Conservation (phyloP, 768 basidiomycete species). For the Mycena chlorophos region DNA sequence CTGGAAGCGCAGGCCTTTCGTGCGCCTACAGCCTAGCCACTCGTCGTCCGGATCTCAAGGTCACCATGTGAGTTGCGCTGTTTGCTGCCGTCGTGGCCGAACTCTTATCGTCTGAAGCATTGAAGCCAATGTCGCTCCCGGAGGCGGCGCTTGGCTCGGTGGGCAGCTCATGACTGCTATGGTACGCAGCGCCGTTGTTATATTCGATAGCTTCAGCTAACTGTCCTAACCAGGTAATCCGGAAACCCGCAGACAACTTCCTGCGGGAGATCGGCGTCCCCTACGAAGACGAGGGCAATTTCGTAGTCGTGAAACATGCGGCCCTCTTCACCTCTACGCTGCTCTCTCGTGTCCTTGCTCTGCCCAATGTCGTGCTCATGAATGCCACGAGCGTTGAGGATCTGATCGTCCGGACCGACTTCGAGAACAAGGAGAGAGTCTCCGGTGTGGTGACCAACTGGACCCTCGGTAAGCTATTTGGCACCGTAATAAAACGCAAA, state of each 20-base stretch:
- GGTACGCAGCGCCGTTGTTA: conserved; percentile 38
- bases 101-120: conserved; percentile 54
- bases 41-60: conserved; percentile 61
- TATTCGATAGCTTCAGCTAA: not conserved
- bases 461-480: conserved; percentile 34
- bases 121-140: conserved; percentile 79
- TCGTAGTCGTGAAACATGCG: conserved; percentile 80
- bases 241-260: conserved; percentile 76
- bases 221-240: conserved; percentile 53
- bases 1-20: conserved; percentile 67
- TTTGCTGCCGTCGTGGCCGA: not conserved
- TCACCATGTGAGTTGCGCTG: conserved; percentile 26
- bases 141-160: conserved; percentile 77
- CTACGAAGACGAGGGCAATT: conserved; percentile 76
- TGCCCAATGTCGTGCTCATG: conserved; percentile 72
- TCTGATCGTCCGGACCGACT: conserved; percentile 66
- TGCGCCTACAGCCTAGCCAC: conserved; percentile 75
- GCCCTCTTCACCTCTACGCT: conserved; percentile 80
- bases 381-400: conserved; percentile 84
- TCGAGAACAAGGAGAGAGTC: conserved; percentile 50
- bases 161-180: conserved; percentile 80
- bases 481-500: no score
- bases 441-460: conserved; percentile 54
- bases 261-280: conserved; percentile 67
- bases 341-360: conserved; percentile 65